These are phyloP conservation scores for Blepharisma undulans DNA, from an alignment of 169 alveolate species.

Conservation along the genomic window DNA sequence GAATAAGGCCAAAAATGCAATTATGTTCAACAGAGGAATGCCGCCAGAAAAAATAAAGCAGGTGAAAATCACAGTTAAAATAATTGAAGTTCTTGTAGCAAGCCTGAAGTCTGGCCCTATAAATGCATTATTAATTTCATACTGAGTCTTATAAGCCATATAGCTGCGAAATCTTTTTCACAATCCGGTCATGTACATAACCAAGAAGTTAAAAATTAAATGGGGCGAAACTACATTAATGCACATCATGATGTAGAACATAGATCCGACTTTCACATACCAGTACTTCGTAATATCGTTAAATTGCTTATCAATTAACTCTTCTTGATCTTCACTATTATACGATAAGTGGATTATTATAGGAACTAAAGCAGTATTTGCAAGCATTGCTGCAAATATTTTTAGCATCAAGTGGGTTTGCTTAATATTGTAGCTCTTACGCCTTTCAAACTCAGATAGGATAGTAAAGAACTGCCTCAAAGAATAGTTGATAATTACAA, in stretches of 20 bases:
- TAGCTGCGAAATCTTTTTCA: not conserved
- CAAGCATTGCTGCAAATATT: conserved; percentile 42
- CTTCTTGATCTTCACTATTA: not conserved
- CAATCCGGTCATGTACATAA: not conserved
- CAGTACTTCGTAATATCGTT: conserved; percentile 48
- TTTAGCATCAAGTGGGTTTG: conserved; percentile 30
- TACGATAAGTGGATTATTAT: conserved; percentile 20
- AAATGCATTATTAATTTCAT: conserved; percentile 41
- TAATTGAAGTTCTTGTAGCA: conserved; percentile 33
- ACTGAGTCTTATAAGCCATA: conserved; percentile 20
- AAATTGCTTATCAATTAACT: conserved; percentile 27
- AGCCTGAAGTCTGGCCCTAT: conserved; percentile 51
- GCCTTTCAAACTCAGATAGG: conserved; percentile 40
- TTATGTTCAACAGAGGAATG: conserved; percentile 47
- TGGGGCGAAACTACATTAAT: conserved; percentile 33
- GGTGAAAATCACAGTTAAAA: conserved; percentile 29
- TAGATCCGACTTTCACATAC: conserved; percentile 51
- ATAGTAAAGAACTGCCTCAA: not conserved
- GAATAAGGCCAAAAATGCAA: not conserved
- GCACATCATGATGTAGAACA: conserved; percentile 33
- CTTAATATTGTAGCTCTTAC: conserved; percentile 9
- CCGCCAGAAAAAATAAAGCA: conserved; percentile 48
- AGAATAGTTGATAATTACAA: conserved; percentile 8
- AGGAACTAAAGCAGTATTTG: conserved; percentile 45
- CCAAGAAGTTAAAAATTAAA: conserved; percentile 2